phyloP scores from a whole-genome alignment of 2,329 filamentous ascomycete genomes.

The Microdochium bolleyi region DNA sequence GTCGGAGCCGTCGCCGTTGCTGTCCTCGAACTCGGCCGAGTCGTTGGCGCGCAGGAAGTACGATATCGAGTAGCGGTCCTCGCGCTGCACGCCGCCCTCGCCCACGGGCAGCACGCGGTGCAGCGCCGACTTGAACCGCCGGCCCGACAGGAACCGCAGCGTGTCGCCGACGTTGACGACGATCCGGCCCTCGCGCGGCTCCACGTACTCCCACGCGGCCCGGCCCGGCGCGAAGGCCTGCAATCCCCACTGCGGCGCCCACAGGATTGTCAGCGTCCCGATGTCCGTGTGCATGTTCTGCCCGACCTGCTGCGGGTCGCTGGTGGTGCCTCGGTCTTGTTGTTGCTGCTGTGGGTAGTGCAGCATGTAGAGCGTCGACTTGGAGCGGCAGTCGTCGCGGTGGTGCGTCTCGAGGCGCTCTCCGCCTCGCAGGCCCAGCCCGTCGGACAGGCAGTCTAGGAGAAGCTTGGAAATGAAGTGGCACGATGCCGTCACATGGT shows the following conservation, averaged over 20 bases:
- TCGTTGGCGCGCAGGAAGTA: slow-evolving; percentile 2
- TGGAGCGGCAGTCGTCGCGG: slow-evolving; percentile 2
- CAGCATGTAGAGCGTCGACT: slow-evolving; percentile 1
- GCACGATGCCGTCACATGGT: neutral
- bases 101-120: slow-evolving; percentile 2
- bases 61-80: slow-evolving; percentile 2
- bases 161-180: slow-evolving; percentile 2
- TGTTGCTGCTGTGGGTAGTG: slow-evolving; percentile 1
- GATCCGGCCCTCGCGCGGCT: slow-evolving; percentile 1
- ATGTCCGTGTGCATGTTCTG: slow-evolving; percentile 2
- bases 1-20: neutral
- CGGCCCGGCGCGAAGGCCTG: neutral
- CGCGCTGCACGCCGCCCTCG: neutral
- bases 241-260: neutral
- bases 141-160: slow-evolving; percentile 1
- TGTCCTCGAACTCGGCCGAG: slow-evolving; percentile 1
- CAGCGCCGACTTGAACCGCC: neutral
- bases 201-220: neutral
- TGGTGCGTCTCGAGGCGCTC: slow-evolving; percentile 1
- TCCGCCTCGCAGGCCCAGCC: neutral
- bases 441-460: slow-evolving; percentile 3
- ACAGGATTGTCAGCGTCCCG: neutral
- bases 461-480: slow-evolving; percentile 2
- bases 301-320: neutral
- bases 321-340: neutral